Percentiles rank a stretch among this genome's conserved stretches.
Conservation (phyloP, 805 yeast genomes). For the Metschnikowia koreensis region DNA sequence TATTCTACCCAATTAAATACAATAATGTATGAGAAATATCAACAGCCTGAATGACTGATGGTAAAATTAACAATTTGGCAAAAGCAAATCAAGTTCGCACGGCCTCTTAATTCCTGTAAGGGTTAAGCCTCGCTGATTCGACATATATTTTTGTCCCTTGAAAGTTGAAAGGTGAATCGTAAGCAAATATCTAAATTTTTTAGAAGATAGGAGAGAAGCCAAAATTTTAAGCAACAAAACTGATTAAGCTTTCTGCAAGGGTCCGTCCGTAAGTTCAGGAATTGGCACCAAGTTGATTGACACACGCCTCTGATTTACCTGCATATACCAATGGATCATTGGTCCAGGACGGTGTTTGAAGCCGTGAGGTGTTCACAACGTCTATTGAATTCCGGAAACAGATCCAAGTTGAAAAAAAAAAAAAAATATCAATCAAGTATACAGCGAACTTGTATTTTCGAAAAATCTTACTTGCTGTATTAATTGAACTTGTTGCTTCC, state of each 20-base stretch:
- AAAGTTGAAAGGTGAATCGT: no score
- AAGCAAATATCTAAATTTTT: no score
- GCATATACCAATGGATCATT: slow-evolving; percentile 1
- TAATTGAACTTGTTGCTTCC: background rate
- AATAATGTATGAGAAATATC: no score
- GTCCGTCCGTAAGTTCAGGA: background rate
- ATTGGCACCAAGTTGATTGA: background rate
- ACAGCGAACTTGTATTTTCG: background rate
- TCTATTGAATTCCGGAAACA: background rate
- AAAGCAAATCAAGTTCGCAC: background rate
- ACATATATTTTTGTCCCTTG: background rate
- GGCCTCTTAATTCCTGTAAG: background rate
- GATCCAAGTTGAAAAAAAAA: background rate
- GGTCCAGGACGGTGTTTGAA: background rate
- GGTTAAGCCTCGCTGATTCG: background rate
- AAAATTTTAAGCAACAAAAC: no score
- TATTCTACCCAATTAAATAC: no score
- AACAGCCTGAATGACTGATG: background rate
- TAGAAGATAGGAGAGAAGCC: no score
- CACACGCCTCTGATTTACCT: background rate
- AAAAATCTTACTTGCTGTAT: background rate
- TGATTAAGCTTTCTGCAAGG: no score
- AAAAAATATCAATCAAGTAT: background rate
- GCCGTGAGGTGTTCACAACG: slow-evolving; percentile 8
- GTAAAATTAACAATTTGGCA: background rate